Evolutionary conservation across 2,329 filamentous ascomycete genomes (phyloP), one percentile per base, ranked within the genome.

Genomic region (Gaeumannomyces sp.): DNA sequence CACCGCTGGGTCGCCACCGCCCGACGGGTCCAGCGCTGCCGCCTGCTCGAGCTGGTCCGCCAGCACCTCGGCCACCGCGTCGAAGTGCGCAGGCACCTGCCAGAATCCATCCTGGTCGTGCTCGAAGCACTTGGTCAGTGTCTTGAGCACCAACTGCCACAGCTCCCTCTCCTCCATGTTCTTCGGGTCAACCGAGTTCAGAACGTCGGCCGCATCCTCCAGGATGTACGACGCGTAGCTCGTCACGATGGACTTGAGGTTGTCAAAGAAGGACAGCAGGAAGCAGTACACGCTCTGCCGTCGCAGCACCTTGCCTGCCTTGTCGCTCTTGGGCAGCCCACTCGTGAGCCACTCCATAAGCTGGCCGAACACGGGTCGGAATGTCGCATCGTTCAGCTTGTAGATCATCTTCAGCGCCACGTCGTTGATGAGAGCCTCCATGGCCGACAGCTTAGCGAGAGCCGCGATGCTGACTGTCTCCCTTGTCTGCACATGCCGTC

Each of bases 61-160:
- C 35, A 98, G 81, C 3, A 89, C 86, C 0, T 83, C 80, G 19
- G 87, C 85, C 56, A 97, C 87, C 33, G 85, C 85, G 65, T 83
- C 82, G 73, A 97, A 97, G 78, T 97, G 93, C 0, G 90, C 85
- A 0, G 95, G 94, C 0, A 91, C 87, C 81, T 97, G 93, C 93
- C 93, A 98, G 80, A 97, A 98, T 76, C 93, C 90, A 74, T 96
- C 93, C 77, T 96, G 91, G 73, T 98, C 95, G 74, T 97, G 87
- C 76, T 90, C 84, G 73, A 98, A 97, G 70, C 87, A 89, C 70
- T 87, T 89, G 33, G 83, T 80, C 60, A 98, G 81, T 27, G 92
- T 90, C 64, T 81, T 80, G 62, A 98, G 83, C 2, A 92, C 85
- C 25, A 85, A 84, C 57, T 81, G 79, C 84, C 91, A 91, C 4